These are phyloP conservation scores for Plantago elongata DNA, from an alignment of 257 asterid species.

Conservation along the genomic window DNA sequence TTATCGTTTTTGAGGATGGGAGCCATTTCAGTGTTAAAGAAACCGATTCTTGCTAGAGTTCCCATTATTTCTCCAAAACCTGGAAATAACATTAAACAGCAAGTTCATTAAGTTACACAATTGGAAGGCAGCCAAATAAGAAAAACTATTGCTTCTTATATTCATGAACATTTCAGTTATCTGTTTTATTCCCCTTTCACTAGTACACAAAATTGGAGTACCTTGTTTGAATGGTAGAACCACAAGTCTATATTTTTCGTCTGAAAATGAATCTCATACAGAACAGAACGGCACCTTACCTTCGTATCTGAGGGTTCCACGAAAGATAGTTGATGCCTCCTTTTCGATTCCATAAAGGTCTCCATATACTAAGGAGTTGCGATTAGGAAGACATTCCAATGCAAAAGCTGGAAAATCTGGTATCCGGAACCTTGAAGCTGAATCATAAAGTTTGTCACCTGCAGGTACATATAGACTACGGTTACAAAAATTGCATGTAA, in stretches of 20 bases:
- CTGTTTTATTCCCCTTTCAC: too few relatives aligned
- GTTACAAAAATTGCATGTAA: background rate
- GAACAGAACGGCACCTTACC: constrained; percentile 35
- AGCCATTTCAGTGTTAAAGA: constrained; percentile 51
- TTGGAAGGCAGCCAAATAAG: background rate
- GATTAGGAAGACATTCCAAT: constrained; percentile 92
- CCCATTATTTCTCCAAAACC: constrained; percentile 92
- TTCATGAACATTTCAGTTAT: too few relatives aligned
- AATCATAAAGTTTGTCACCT: constrained; percentile 82
- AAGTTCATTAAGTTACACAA: background rate
- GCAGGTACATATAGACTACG: constrained; percentile 27
- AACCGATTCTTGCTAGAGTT: constrained; percentile 71
- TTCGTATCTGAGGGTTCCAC: constrained; percentile 95
- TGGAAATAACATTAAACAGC: constrained; percentile 26
- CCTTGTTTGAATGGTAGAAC: background rate
- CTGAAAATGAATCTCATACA: constrained; percentile 2
- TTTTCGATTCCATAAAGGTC: constrained; percentile 71
- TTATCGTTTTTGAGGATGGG: constrained; percentile 37
- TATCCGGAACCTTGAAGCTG: constrained; percentile 70
- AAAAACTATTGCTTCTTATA: too few relatives aligned
- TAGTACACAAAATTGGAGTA: too few relatives aligned
- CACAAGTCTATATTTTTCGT: background rate
- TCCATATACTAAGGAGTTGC: constrained; percentile 81
- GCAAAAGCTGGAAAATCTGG: constrained; percentile 89
- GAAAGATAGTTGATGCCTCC: constrained; percentile 84